These are phyloP conservation scores for Cordyceps cicadae DNA, from an alignment of 2,329 filamentous ascomycete genomes.

Conservation along the genomic window DNA sequence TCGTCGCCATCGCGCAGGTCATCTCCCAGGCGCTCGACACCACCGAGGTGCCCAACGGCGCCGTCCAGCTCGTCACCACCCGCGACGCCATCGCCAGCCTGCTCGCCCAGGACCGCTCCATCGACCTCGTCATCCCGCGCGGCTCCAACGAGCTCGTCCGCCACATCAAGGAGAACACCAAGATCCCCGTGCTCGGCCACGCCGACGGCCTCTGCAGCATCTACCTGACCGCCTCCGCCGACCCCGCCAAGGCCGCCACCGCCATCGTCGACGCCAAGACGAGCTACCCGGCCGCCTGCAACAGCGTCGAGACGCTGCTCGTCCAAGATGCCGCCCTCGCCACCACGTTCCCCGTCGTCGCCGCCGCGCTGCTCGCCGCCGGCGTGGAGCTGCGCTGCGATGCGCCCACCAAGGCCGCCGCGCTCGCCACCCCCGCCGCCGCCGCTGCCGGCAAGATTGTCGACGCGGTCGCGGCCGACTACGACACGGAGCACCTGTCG, in stretches of 20 bases:
- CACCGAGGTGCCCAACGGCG: constrained; percentile 71
- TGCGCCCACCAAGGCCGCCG: constrained; percentile 52
- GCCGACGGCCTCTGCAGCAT: constrained; percentile 87
- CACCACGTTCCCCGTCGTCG: constrained; percentile 62
- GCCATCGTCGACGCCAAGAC: constrained; percentile 89
- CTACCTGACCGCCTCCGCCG: constrained; percentile 74
- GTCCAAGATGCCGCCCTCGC: constrained; percentile 65
- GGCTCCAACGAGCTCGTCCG: constrained; percentile 85
- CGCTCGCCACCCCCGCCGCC: constrained; percentile 33
- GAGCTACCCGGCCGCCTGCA: constrained; percentile 91
- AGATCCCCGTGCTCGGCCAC: constrained; percentile 92
- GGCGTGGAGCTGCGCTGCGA: constrained; percentile 84
- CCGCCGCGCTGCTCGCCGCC: constrained; percentile 62
- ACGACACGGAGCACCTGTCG: constrained; percentile 80
- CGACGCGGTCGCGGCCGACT: constrained; percentile 63
- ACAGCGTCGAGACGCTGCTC: constrained; percentile 84
- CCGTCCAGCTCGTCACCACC: constrained; percentile 89
- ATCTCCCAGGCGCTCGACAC: constrained; percentile 67
- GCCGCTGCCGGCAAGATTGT: constrained; percentile 27
- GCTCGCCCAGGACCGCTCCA: constrained; percentile 75
- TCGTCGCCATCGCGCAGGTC: constrained; percentile 77
- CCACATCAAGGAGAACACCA: constrained; percentile 82
- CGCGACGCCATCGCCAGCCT: constrained; percentile 83
- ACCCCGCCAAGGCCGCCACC: constrained; percentile 60
- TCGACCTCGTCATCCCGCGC: constrained; percentile 91